Evolutionary conservation across 768 basidiomycete genomes (phyloP), one percentile per base, ranked within the genome.

Genomic region (Pisolithus marmoratus): DNA sequence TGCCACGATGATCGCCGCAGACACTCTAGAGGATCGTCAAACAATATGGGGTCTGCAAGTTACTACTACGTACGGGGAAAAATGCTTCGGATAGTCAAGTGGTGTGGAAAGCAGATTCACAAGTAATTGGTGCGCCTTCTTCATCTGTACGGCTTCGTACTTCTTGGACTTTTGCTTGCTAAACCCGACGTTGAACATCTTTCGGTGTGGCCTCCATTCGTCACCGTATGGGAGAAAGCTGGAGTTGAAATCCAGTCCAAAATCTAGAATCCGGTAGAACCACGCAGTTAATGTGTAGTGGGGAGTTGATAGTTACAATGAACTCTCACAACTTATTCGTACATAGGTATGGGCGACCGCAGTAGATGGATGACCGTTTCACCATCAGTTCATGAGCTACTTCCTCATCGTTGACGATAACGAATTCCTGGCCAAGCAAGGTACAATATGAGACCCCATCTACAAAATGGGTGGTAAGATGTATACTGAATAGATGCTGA

Each of bases 191-290:
- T 58, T 52, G 12, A 56, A 50, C 9, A 66, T 49, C 22, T 51
- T 62, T 20, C 56, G 46, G 23, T 66, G 62, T 34, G 29, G 20
- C 20, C 52, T 58, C 53, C 54, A 62, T 22, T 45, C 40, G 8
- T 58, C 53, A 15, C 55, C 59, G 24, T 59, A 64, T 9, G 55
- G 50, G 20, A 59, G 31, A 44, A 63, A 54, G 53, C 58, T 19
- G 60, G 60, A 49, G 54, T 64, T 20, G 58, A 64, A 19, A 60
- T 58, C 42, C n/a, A n/a, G 63, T 22, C 19, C 62, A 58, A 44
- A 64, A 63, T 9, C 65, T 66, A 38, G 31, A 22, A 51, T 42
- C 49, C 34, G 46, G 12, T 24, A 8, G 17, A 43, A 8, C n/a
- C 38, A 26, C 11, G 17, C 23, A 9, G 15, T 4, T 36, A 8